A percentile compares a stretch with the other conserved stretches of the same genome.
phyloP scores from a whole-genome alignment of 257 asterid genomes.

The Anisodus acutangulus region DNA sequence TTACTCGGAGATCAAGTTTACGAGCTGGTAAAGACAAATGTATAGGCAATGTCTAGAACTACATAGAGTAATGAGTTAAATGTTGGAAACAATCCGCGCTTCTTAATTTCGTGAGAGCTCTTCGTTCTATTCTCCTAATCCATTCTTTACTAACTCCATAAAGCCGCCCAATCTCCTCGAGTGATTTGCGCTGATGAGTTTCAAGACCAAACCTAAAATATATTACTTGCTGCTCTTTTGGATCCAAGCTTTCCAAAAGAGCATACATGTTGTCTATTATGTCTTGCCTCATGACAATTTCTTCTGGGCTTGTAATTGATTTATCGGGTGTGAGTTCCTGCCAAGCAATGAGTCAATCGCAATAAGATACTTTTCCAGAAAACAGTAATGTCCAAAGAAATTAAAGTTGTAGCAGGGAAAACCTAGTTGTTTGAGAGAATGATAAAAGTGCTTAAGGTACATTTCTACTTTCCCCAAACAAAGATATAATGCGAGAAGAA shows the following conservation, averaged over 20 bases:
- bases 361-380: not conserved
- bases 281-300: conserved; percentile 54
- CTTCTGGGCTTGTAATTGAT: conserved; percentile 63
- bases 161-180: conserved; percentile 76
- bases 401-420: not conserved
- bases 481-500: conserved; percentile 11
- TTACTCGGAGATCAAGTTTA: conserved; percentile 6
- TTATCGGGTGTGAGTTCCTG: conserved; percentile 74
- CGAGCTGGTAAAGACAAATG: not conserved
- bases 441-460: conserved; percentile 19
- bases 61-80: conserved; percentile 39
- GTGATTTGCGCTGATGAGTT: conserved; percentile 58
- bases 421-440: conserved; percentile 13
- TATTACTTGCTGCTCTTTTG: conserved; percentile 69
- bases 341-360: conserved; percentile 9
- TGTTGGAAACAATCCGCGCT: conserved; percentile 46
- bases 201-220: conserved; percentile 76
- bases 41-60: not conserved
- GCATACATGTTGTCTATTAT: conserved; percentile 49
- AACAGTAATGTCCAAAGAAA: not conserved
- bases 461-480: not conserved
- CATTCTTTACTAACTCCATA: conserved; percentile 87
- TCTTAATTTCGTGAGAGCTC: conserved; percentile 67
- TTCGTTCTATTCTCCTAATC: conserved; percentile 73
- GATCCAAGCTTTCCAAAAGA: conserved; percentile 65